Conservation (phyloP, 371 early-diverging fungal genomes). For the Lichtheimia ramosa region DNA sequence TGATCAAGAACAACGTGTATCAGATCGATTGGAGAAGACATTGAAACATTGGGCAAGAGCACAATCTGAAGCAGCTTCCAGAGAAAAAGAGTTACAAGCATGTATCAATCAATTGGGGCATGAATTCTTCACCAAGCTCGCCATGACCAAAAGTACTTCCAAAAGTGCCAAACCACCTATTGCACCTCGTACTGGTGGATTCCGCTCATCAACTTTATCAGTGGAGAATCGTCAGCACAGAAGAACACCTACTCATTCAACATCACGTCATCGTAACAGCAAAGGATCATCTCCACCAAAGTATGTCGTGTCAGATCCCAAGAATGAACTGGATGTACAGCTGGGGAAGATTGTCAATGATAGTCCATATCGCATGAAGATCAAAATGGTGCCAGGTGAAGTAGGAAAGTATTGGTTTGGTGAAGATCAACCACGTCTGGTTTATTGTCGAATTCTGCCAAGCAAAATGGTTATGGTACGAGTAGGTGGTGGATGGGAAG, state of each 20-base stretch:
- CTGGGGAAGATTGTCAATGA: constrained; percentile 65
- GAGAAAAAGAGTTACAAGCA: constrained; percentile 40
- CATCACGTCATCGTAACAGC: no score
- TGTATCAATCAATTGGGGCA: constrained; percentile 40
- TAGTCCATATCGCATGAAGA: constrained; percentile 36
- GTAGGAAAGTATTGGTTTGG: constrained; percentile 76
- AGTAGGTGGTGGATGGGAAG: constrained; percentile 82
- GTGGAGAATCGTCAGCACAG: not conserved
- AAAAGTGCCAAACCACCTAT: constrained; percentile 14
- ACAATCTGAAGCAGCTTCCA: constrained; percentile 25
- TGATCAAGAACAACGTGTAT: constrained; percentile 37
- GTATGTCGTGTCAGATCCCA: constrained; percentile 33
- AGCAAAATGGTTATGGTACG: constrained; percentile 77
- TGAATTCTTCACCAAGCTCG: constrained; percentile 50
- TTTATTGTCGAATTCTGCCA: constrained; percentile 60
- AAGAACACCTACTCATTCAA: no score
- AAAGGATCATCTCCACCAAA: no score
- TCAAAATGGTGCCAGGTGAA: constrained; percentile 46
- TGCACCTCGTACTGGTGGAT: not conserved
- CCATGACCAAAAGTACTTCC: constrained; percentile 30
- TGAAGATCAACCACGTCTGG: constrained; percentile 61
- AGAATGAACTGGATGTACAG: constrained; percentile 43
- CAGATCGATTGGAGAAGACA: constrained; percentile 41
- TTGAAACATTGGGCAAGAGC: constrained; percentile 47
- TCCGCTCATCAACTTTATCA: not conserved